Base-by-base conservation (phyloP, 2,329 filamentous ascomycete genomes). In the Pseudocercospora musae region DNA sequence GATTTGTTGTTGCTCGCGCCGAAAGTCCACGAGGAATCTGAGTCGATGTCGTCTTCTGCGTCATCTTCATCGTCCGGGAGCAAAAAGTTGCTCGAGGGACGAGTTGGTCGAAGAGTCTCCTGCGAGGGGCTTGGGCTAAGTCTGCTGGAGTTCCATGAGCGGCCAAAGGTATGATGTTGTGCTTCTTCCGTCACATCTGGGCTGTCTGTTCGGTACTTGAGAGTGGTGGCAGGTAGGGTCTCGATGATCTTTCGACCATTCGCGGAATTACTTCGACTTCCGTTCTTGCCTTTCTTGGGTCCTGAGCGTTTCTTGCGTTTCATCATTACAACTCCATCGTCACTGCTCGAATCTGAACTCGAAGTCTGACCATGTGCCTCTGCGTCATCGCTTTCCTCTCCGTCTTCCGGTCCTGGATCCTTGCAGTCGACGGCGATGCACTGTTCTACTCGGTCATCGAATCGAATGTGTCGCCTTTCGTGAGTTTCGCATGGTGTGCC, bases 361-460 rank as follows among this genome's bases (percentile, higher is more conserved):
- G 84, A 83, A 3, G 82, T 77, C 23, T 87, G 84, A 11, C 80
- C 76, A 25, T 78, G 73, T 29, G 77, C 72, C 37, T 67, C 66
- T 29, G 69, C 77, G 5, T 69, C 66, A 27, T 58, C 70, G 50
- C 69, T 63, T 46, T 77, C 77, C 27, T 79, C 76, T 33, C 79
- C 76, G 55, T 91, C 87, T 10, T 90, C 87, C 27, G 90, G 87
- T 53, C 93, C 89, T 23, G 89, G 88, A 66, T 90, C 87, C 78
- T 96, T 96, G 69, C 87, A 84, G 33, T 98, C 93, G 31, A 99
- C 86, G 7, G 95, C 95, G 67, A 97, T 97, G 75, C 93, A 97
- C 75, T 98, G 94, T 74, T 93, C 89, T 2, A 99, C 95, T 78
- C 94, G 90, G 73, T 97, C 91, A 73, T 97, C 95, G 76, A 99